Base-by-base conservation (phyloP, 2,329 filamentous ascomycete genomes). In the Calonectria pseudoturangicola region DNA sequence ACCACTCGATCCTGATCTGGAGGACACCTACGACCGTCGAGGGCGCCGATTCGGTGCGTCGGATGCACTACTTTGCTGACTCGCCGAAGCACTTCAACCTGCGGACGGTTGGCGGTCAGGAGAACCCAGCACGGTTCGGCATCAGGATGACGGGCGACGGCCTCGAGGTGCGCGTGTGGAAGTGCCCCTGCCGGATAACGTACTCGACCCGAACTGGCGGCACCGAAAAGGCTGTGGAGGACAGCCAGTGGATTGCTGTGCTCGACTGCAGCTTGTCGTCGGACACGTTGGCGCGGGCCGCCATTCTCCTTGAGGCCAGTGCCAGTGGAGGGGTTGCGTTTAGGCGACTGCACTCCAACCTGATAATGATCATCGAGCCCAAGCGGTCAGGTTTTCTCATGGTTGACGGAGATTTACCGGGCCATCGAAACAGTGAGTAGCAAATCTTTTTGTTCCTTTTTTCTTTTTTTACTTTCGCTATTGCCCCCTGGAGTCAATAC, bases 1-100 rank as follows among this genome's bases (percentile, higher is more conserved):
- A 85, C 68, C 82, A 85, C 36, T 83, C 80, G 6, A 74, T 85
- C 2, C 82, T 86, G 13, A 80, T 80, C 7, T 83, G 78, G 78
- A 70, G 78, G 27, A 77, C 73, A 68, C 71, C 78, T 16, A 36
- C 56, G 70, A 18, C 68, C 63, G 33, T 71, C 56, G 12, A 72
- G 48, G 48, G 28, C 10, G 21, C 56, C 8, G 73, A 73, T 48
- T 73, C 75, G 16, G 39, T 68, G 18, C 75, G 76, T 51, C 73
- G 76, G 50, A 76, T 75, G 75, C 78, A 79, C 64, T 80, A 73
- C 68, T 67, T 80, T 45, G 77, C 78, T 25, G 78, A 80, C 41
- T 77, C 73, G 50, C 78, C 78, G 12, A 70, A 68, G 50, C 73
- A 78, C 73, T 80, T 80, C 54, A 80, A 80, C 72, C 47, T 80